Evolutionary conservation across 441 rosid species (phyloP).

Genomic region (Brassica hybrid): DNA sequence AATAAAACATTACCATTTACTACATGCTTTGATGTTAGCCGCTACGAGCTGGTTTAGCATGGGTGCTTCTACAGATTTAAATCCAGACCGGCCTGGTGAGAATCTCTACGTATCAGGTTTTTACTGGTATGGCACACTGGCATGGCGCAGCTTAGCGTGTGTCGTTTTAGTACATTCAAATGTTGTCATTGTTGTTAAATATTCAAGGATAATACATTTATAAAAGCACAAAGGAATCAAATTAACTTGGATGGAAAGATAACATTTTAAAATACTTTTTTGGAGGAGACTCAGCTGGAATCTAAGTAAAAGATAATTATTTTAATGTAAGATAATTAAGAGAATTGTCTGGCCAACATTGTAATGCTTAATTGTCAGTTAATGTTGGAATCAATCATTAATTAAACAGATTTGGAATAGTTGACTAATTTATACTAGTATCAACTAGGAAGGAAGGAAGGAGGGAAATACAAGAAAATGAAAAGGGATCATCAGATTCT

Average conservation of each 20-base stretch:
- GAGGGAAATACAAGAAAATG: neutral
- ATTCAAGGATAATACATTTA: neutral
- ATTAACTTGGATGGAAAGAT: neutral
- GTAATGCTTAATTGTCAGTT: conserved; percentile 34
- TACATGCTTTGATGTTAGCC: too few relatives aligned
- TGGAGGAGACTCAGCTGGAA: neutral
- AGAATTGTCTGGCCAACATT: conserved; percentile 28
- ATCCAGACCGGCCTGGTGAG: too few relatives aligned
- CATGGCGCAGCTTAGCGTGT: neutral
- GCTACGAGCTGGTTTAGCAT: too few relatives aligned
- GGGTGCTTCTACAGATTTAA: too few relatives aligned
- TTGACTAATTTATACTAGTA: conserved; percentile 19
- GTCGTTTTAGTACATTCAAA: neutral
- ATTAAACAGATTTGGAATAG: conserved; percentile 19
- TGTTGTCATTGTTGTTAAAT: neutral
- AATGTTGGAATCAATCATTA: conserved; percentile 28
- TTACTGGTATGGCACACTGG: neutral
- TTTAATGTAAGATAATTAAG: neutral
- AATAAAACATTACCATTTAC: too few relatives aligned
- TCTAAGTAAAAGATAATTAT: neutral
- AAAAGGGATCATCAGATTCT: conserved; percentile 3
- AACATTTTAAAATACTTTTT: neutral
- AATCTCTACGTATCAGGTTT: neutral
- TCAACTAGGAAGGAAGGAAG: neutral
- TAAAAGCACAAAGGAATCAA: neutral